Conservation (phyloP, 306 rosid genomes). For the Corylus heterophylla region DNA sequence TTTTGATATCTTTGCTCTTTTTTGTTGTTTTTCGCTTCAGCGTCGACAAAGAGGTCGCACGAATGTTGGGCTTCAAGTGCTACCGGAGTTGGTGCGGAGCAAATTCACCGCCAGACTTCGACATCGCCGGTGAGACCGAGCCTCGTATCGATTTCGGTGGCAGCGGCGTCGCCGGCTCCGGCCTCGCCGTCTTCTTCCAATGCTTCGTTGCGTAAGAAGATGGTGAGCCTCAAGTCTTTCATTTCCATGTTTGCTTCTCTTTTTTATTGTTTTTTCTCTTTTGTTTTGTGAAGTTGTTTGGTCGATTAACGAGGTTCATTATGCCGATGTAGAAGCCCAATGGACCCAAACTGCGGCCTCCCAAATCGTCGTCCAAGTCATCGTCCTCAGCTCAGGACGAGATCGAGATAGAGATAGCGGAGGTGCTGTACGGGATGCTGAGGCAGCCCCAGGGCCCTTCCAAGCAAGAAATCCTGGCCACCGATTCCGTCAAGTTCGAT, state of each 20-base stretch:
- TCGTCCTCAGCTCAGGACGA: constrained; percentile 72
- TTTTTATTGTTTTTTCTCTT: background rate
- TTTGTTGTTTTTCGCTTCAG: constrained; percentile 39
- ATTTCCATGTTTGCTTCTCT: background rate
- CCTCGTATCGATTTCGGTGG: constrained; percentile 20
- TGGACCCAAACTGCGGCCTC: constrained; percentile 71
- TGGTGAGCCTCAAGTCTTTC: constrained; percentile 51
- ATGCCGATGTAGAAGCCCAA: constrained; percentile 62
- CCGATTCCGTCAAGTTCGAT: constrained; percentile 61
- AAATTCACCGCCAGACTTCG: constrained; percentile 66
- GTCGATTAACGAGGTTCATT: constrained; percentile 33
- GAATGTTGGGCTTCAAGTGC: constrained; percentile 79
- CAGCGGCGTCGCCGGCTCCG: constrained; percentile 43
- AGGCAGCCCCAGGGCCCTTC: constrained; percentile 89
- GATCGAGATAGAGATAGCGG: constrained; percentile 97
- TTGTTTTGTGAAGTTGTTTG: background rate
- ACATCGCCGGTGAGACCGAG: constrained; percentile 78
- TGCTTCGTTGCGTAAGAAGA: constrained; percentile 71
- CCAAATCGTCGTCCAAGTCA: constrained; percentile 59
- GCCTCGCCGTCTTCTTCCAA: constrained; percentile 85
- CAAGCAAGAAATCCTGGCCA: constrained; percentile 54
- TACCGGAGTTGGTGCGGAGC: constrained; percentile 53
- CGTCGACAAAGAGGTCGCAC: constrained; percentile 86
- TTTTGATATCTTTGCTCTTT: constrained; percentile 8
- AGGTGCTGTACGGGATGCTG: constrained; percentile 86